Evolutionary conservation across 78 protist species (phyloP).

Genomic region (Pelomyxa schiedti): DNA sequence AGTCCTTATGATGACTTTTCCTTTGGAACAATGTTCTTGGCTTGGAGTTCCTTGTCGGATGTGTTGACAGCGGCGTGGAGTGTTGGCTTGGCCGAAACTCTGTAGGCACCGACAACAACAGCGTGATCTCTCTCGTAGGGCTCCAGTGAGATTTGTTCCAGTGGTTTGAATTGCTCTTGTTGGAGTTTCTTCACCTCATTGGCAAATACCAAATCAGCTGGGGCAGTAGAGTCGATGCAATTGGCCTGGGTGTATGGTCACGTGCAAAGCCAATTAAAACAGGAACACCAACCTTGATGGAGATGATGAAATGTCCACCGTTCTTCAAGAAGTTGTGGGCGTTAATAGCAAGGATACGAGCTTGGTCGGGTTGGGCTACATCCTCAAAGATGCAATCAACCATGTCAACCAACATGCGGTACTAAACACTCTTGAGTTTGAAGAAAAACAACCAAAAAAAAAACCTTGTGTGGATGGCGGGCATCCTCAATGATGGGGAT

Average conservation of each 20-base stretch:
- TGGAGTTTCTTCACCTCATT: conserved; percentile 75
- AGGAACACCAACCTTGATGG: conserved; percentile 98
- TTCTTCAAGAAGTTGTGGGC: conserved; percentile 97
- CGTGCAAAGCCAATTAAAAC: background rate
- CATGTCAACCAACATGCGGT: conserved; percentile 96
- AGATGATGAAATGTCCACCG: conserved; percentile 95
- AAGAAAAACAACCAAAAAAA: background rate
- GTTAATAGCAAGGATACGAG: conserved; percentile 96
- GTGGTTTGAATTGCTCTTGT: conserved; percentile 71
- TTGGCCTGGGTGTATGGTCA: conserved; percentile 72
- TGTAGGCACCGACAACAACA: conserved; percentile 77
- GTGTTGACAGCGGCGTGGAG: no score
- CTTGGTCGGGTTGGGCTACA: conserved; percentile 99
- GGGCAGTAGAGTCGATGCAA: conserved; percentile 97
- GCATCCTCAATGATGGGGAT: conserved; percentile 99
- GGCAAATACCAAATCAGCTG: conserved; percentile 89
- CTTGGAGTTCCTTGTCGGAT: no score
- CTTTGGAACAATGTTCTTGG: no score
- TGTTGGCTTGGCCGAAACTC: background rate
- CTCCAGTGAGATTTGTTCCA: conserved; percentile 92
- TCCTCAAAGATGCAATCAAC: conserved; percentile 97
- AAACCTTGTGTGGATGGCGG: conserved; percentile 94
- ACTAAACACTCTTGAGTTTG: conserved; percentile 9
- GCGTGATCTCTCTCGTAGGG: conserved; percentile 99
- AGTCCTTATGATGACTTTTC: no score